Evolutionary conservation across 1,284 basidiomycete species (phyloP), one percentile per base, ranked within the genome.

Genomic region (Trametes hirsuta): DNA sequence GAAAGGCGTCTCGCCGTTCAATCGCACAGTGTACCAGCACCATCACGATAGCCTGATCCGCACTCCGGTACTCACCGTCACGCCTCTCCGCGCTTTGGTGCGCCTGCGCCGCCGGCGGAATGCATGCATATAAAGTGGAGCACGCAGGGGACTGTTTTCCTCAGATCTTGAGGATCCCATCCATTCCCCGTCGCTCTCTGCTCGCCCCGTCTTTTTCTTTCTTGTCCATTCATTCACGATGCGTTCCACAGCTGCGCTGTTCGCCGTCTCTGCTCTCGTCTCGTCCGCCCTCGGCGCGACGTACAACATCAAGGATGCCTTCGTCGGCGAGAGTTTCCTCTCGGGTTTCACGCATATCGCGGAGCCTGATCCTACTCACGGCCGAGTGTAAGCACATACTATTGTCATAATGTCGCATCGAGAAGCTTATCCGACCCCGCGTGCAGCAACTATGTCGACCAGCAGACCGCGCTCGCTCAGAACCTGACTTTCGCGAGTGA

Each of bases 331-430:
- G n/a, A 75, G 71, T 2, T 87, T 88, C 71, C 76, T 83, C 61
- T 68, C 76, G 30, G 72, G 76, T 2, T 88, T 86, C 69, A 71
- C 73, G 14, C 81, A 79, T 64, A 64, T 84, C 64, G 79, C 81
- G 22, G 82, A 84, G 53, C 49, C 78, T 4, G 87, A 88, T 68
- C 86, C 87, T 1, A 86, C 86, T 6, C 75, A 84, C 65, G 85
- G 86, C 25, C 77, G 85, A 64, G 87, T 89, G 86, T 87, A 71
- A 72, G 83, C 64, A 11, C 24, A 2, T 3, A 21, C 21, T 44
- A 11, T 15, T 36, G 46, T 39, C 24, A 11, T 36, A 35, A 25
- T 34, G 4, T 12, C 21, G 24, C 39, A 8, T 15, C 12, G n/a
- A n/a, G 37, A 44, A 12, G 21, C 44, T 45, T 4, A 52, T 22